Percentiles rank a stretch among this genome's conserved stretches.
These are phyloP conservation scores for Aspergillus funiculosus DNA, from an alignment of 495 filamentous ascomycete species.

Conservation along the genomic window DNA sequence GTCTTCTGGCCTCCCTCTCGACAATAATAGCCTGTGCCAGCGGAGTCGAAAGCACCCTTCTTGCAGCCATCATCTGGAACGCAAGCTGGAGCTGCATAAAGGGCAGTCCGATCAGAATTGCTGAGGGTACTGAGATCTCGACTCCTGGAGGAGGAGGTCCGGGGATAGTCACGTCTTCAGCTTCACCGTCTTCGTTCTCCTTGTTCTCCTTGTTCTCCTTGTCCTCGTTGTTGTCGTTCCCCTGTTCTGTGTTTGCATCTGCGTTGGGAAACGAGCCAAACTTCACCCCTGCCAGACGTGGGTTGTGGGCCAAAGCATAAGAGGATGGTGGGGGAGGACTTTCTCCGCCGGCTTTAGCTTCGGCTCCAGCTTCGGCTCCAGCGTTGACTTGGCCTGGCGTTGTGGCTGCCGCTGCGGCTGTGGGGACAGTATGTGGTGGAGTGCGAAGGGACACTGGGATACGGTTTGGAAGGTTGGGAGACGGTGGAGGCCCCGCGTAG, in stretches of 20 bases:
- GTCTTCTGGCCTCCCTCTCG: constrained; percentile 28
- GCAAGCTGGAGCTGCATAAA: constrained; percentile 14
- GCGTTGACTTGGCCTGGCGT: neutral
- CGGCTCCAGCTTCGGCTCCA: too few species aligned
- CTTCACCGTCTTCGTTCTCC: neutral
- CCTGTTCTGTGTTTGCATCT: neutral
- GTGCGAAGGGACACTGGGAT: constrained; percentile 21
- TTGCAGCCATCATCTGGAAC: constrained; percentile 14
- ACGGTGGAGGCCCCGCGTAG: constrained; percentile 20
- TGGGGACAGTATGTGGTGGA: neutral
- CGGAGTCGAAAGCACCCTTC: constrained; percentile 3
- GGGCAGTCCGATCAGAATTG: constrained; percentile 24
- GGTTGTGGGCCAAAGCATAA: constrained; percentile 10
- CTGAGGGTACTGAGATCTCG: constrained; percentile 19
- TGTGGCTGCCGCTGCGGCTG: neutral
- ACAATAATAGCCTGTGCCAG: constrained; percentile 21
- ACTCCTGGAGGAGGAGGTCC: constrained; percentile 10
- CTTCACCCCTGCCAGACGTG: constrained; percentile 17
- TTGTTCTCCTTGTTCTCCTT: neutral
- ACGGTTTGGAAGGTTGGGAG: constrained; percentile 20
- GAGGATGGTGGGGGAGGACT: constrained; percentile 1
- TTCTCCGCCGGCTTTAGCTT: too few species aligned
- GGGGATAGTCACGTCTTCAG: neutral
- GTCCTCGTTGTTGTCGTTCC: neutral
- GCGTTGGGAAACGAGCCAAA: constrained; percentile 18